phyloP scores from a whole-genome alignment of 2,329 filamentous ascomycete species.

The Colletotrichum musicola region DNA sequence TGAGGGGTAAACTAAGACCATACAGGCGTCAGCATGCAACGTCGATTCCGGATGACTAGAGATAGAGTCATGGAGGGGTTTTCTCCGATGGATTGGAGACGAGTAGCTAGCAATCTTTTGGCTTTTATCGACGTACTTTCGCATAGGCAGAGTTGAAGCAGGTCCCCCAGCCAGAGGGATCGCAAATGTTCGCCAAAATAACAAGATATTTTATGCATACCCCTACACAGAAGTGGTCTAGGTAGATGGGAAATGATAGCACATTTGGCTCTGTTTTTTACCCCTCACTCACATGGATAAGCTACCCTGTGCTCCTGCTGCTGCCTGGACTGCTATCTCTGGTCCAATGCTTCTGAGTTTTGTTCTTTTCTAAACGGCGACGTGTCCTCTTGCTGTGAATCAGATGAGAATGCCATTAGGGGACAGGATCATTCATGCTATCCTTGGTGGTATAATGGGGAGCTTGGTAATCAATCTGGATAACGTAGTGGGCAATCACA shows the following conservation, averaged over 20 bases:
- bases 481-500: too few relatives aligned
- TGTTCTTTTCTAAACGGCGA: too few relatives aligned
- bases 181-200: background rate
- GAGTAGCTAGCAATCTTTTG: background rate
- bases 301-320: too few relatives aligned
- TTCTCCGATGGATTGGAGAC: background rate
- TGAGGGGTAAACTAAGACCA: conserved; percentile 64
- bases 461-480: too few relatives aligned
- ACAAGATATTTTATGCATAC: background rate
- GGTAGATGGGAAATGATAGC: background rate
- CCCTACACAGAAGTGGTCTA: background rate
- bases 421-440: too few relatives aligned
- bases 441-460: too few relatives aligned
- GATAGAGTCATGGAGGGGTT: background rate
- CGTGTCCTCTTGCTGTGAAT: too few relatives aligned
- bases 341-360: too few relatives aligned
- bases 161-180: background rate
- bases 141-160: background rate
- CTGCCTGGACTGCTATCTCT: too few relatives aligned
- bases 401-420: too few relatives aligned
- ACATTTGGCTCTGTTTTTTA: background rate
- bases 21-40: background rate
- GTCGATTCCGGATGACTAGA: background rate
- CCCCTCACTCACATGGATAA: too few relatives aligned
- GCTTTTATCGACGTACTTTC: background rate